Evolutionary conservation across 345 rosid genomes (phyloP).

Genomic region (Moricandia moricandioides): DNA sequence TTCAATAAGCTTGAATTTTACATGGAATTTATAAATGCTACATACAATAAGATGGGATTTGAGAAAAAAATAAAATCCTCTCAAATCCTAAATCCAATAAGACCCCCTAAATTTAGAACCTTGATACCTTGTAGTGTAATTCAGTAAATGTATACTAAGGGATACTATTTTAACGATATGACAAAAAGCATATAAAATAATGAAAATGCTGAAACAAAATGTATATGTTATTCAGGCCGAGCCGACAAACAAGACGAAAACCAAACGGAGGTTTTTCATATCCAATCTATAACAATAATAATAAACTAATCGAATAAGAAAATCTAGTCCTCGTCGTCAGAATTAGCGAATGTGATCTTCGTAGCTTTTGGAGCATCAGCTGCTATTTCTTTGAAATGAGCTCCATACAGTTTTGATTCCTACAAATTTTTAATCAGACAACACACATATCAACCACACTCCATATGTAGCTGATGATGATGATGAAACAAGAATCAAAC

Average conservation of each 20-base stretch:
- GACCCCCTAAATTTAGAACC: too few relatives aligned
- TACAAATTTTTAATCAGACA: slow-evolving; percentile 28
- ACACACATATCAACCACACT: slow-evolving; percentile 8
- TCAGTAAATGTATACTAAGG: background rate
- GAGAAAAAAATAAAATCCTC: too few relatives aligned
- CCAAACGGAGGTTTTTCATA: background rate
- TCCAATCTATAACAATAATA: background rate
- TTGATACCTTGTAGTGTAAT: background rate
- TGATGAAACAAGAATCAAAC: slow-evolving; percentile 28
- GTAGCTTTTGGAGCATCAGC: slow-evolving; percentile 90
- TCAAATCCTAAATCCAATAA: too few relatives aligned
- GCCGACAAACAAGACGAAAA: slow-evolving; percentile 2
- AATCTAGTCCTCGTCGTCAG: slow-evolving; percentile 69
- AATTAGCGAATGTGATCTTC: slow-evolving; percentile 63
- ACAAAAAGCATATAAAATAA: background rate
- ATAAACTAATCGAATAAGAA: background rate
- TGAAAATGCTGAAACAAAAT: slow-evolving; percentile 5
- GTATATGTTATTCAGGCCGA: slow-evolving; percentile 20
- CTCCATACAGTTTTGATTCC: slow-evolving; percentile 96
- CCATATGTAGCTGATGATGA: background rate
- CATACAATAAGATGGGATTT: too few relatives aligned
- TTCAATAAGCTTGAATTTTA: too few relatives aligned
- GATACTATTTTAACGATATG: background rate
- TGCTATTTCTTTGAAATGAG: slow-evolving; percentile 83
- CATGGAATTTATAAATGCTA: too few relatives aligned